Evolutionary conservation across 495 filamentous ascomycete genomes (phyloP).

Genomic region (Chlorociboria aeruginascens): DNA sequence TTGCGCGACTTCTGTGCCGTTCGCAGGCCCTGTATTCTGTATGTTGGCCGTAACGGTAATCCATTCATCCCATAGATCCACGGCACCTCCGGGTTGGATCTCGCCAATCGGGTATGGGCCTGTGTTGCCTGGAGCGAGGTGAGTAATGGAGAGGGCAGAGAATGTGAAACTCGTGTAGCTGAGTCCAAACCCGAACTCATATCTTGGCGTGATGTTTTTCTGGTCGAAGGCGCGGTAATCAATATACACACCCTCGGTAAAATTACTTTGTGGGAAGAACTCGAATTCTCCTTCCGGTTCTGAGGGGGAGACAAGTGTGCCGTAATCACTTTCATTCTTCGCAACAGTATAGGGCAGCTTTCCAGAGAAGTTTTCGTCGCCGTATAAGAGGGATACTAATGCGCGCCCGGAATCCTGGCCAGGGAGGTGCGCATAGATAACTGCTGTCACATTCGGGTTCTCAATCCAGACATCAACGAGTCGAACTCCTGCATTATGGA

Average conservation of each 20-base stretch:
- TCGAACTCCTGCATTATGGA: constrained; percentile 66
- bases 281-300: constrained; percentile 23
- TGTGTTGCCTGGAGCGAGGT: constrained; percentile 18
- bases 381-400: constrained; percentile 45
- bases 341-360: constrained; percentile 62
- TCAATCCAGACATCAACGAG: constrained; percentile 44
- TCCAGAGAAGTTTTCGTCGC: constrained; percentile 45
- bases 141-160: constrained; percentile 27
- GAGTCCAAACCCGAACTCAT: constrained; percentile 61
- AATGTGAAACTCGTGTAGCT: constrained; percentile 53
- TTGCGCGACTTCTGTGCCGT: constrained; percentile 24
- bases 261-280: constrained; percentile 44
- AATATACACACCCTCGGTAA: constrained; percentile 49
- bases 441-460: constrained; percentile 48
- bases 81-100: constrained; percentile 43
- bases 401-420: constrained; percentile 48
- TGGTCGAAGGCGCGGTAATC: constrained; percentile 62
- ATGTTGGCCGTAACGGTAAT: constrained; percentile 41
- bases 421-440: constrained; percentile 48
- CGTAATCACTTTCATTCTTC: constrained; percentile 45
- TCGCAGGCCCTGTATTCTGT: constrained; percentile 37
- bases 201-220: constrained; percentile 43
- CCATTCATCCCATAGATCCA: constrained; percentile 47
- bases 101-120: constrained; percentile 24
- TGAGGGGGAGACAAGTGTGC: constrained; percentile 20